Percentiles rank a stretch among this genome's conserved stretches.
phyloP scores from a whole-genome alignment of 108 stramenopile species.

The Nitzschia sp. region DNA sequence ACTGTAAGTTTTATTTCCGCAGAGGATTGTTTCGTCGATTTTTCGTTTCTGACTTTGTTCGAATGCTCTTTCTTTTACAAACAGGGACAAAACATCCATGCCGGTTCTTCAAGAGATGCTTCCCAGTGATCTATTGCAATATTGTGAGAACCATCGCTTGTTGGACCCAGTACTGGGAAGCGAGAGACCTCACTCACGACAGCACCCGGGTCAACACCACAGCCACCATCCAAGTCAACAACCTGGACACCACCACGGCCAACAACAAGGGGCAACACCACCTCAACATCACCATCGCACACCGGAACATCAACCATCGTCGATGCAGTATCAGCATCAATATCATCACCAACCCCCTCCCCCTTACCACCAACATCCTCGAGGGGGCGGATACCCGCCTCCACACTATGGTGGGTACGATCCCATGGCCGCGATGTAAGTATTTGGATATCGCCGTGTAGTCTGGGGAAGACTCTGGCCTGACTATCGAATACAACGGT shows the following conservation, averaged over 20 bases:
- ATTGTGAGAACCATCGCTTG: conserved; percentile 54
- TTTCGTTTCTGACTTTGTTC: background rate
- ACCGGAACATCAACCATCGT: background rate
- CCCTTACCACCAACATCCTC: background rate
- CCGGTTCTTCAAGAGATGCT: conserved; percentile 51
- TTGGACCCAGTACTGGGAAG: conserved; percentile 39
- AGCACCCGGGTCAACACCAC: background rate
- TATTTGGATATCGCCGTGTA: too few species aligned
- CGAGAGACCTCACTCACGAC: background rate
- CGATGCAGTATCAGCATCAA: background rate
- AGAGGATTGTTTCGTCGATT: background rate
- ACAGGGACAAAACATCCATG: conserved; percentile 57
- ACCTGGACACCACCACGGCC: background rate
- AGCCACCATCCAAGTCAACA: background rate
- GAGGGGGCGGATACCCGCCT: conserved; percentile 2
- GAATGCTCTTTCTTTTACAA: conserved; percentile 3
- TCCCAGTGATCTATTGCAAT: conserved; percentile 57
- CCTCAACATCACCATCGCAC: conserved; percentile 3
- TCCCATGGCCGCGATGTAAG: background rate
- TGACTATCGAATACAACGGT: too few species aligned
- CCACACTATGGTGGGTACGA: conserved; percentile 4
- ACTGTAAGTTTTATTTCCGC: conserved; percentile 53
- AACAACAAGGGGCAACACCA: background rate
- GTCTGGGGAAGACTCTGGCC: too few species aligned
- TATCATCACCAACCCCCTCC: background rate